These are phyloP conservation scores for Lodderomyces elongisporus DNA, from an alignment of 1,139 yeast species.

Conservation along the genomic window DNA sequence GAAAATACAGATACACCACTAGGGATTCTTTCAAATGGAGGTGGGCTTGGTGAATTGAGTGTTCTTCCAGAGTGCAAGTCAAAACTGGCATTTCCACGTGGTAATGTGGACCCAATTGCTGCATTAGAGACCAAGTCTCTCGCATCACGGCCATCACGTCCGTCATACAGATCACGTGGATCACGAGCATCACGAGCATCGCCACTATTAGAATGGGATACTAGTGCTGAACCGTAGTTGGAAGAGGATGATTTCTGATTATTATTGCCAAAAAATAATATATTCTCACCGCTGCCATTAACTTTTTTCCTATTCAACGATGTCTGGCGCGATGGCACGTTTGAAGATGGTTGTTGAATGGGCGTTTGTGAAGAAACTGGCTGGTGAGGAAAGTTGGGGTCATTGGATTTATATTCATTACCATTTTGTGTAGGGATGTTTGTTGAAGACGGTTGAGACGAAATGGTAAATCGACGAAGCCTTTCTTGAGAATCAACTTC, in stretches of 20 bases:
- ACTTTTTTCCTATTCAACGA: conserved; percentile 9
- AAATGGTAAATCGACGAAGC: conserved; percentile 40
- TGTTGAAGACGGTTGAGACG: conserved; percentile 38
- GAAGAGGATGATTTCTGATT: not conserved
- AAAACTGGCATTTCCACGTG: not conserved
- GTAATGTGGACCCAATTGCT: not conserved
- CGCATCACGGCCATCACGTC: no score
- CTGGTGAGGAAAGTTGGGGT: no score
- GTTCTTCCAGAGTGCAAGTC: conserved; percentile 1
- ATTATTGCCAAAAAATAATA: no score
- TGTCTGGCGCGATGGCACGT: conserved; percentile 5
- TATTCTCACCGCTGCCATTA: not conserved
- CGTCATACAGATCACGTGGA: no score
- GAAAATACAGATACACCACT: conserved; percentile 7
- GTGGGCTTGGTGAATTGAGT: conserved; percentile 14
- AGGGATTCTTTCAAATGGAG: conserved; percentile 7
- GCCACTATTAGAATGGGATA: not conserved
- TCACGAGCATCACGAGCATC: no score
- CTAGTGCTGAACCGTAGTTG: not conserved
- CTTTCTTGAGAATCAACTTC: conserved; percentile 37
- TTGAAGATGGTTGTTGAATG: conserved; percentile 1
- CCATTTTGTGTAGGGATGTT: conserved; percentile 15
- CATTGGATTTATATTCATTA: conserved; percentile 5
- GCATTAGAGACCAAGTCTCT: not conserved
- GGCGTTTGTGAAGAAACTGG: conserved; percentile 5